Percentiles rank a stretch among this genome's conserved stretches.
Conservation (phyloP, 352 stramenopile genomes). For the Pythium myriotylum region DNA sequence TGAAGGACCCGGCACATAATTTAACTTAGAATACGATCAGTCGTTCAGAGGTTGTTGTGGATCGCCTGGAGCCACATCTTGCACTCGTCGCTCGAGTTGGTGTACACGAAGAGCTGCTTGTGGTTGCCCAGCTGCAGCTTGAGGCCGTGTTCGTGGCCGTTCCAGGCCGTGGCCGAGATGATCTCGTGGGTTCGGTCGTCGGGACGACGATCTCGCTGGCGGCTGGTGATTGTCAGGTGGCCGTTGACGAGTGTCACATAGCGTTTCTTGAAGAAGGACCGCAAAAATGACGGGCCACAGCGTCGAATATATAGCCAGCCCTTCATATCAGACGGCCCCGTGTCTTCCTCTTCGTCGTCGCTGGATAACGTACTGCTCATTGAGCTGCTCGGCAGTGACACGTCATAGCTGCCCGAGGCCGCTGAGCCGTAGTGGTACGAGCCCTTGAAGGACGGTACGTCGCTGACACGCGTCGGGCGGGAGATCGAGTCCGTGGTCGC, state of each 20-base stretch:
- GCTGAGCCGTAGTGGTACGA: not conserved
- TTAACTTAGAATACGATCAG: slow-evolving; percentile 1
- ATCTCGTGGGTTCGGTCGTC: slow-evolving; percentile 52
- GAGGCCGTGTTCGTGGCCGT: slow-evolving; percentile 42
- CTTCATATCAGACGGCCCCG: slow-evolving; percentile 38
- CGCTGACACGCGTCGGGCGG: slow-evolving; percentile 47
- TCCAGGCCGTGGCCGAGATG: slow-evolving; percentile 47
- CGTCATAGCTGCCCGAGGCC: slow-evolving; percentile 13
- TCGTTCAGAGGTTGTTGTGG: slow-evolving; percentile 34
- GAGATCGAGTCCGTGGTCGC: slow-evolving; percentile 33
- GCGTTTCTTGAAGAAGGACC: slow-evolving; percentile 52
- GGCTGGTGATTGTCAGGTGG: slow-evolving; percentile 41
- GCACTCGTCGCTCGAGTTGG: slow-evolving; percentile 44
- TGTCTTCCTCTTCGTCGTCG: slow-evolving; percentile 35
- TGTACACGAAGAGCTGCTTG: slow-evolving; percentile 58
- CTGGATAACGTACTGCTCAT: slow-evolving; percentile 49
- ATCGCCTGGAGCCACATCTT: slow-evolving; percentile 57
- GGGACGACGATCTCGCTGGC: slow-evolving; percentile 32
- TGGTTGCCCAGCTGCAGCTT: slow-evolving; percentile 53
- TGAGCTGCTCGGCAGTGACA: slow-evolving; percentile 30
- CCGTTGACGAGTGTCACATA: slow-evolving; percentile 52
- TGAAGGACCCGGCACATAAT: not conserved
- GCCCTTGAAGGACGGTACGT: slow-evolving; percentile 18
- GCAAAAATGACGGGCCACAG: slow-evolving; percentile 24
- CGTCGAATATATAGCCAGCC: slow-evolving; percentile 52